Conservation (phyloP, 768 basidiomycete species). For the Steccherinum ochraceum region DNA sequence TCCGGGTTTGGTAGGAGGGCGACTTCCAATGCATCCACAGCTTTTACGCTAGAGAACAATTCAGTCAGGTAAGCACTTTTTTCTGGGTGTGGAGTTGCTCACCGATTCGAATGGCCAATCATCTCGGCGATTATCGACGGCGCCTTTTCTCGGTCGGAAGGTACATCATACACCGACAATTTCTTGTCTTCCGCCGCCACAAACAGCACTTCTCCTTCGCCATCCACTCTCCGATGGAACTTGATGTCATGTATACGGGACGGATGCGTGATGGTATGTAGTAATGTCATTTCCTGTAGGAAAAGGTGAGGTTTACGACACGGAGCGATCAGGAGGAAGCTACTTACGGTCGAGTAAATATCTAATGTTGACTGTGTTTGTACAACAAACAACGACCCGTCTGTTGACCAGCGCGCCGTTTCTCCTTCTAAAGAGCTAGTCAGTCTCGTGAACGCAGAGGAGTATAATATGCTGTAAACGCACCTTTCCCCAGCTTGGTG, state of each 20-base stretch:
- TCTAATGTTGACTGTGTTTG: constrained; percentile 73
- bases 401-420: constrained; percentile 79
- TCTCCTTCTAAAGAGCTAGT: constrained; percentile 65
- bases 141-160: constrained; percentile 32
- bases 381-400: constrained; percentile 75
- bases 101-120: constrained; percentile 86
- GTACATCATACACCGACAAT: constrained; percentile 67
- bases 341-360: constrained; percentile 70
- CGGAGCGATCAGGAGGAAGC: background rate
- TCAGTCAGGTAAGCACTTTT: background rate
- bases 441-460: background rate
- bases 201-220: constrained; percentile 63
- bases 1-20: constrained; percentile 37
- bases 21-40: constrained; percentile 61
- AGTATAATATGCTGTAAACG: constrained; percentile 15
- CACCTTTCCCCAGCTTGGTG: constrained; percentile 85
- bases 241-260: constrained; percentile 80
- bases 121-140: constrained; percentile 66
- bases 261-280: constrained; percentile 68
- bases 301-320: background rate
- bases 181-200: constrained; percentile 90
- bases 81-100: constrained; percentile 15
- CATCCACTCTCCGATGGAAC: constrained; percentile 60
- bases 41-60: constrained; percentile 59
- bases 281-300: constrained; percentile 67